Conservation (phyloP, 495 filamentous ascomycete genomes). For the Penicillium ucsense region DNA sequence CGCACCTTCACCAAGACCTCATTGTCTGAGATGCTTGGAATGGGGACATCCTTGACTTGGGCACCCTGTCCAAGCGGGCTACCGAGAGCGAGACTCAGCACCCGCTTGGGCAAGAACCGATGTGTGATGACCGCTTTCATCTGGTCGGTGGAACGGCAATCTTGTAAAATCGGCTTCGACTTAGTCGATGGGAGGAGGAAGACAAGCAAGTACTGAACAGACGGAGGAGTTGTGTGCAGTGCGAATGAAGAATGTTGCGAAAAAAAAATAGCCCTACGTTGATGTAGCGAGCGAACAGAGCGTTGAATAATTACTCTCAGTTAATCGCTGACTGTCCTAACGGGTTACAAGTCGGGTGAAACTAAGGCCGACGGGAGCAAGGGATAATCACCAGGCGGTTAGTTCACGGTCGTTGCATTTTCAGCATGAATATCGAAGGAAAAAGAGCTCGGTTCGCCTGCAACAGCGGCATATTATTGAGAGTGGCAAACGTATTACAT, state of each 20-base stretch:
- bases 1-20: slow-evolving; percentile 37
- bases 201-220: not conserved
- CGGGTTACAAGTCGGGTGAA: not conserved
- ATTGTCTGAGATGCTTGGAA: slow-evolving; percentile 10
- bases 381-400: not conserved
- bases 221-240: not conserved
- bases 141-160: not conserved
- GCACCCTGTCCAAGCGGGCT: not conserved
- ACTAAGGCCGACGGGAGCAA: not conserved
- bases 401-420: not conserved
- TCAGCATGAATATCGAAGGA: not conserved
- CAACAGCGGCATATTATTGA: not conserved
- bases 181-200: not conserved
- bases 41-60: no score
- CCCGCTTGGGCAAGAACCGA: not conserved
- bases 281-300: not conserved
- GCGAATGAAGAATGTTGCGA: not conserved
- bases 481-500: not conserved
- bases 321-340: not conserved
- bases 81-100: slow-evolving; percentile 1
- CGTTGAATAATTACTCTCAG: not conserved
- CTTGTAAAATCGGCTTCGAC: not conserved
- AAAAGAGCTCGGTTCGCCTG: not conserved
- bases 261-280: not conserved
- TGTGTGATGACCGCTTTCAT: slow-evolving; percentile 1